Percentiles rank a stretch among this genome's conserved stretches.
Evolutionary conservation across 768 basidiomycete genomes (phyloP).

Genomic region (Psilocybe cubensis): DNA sequence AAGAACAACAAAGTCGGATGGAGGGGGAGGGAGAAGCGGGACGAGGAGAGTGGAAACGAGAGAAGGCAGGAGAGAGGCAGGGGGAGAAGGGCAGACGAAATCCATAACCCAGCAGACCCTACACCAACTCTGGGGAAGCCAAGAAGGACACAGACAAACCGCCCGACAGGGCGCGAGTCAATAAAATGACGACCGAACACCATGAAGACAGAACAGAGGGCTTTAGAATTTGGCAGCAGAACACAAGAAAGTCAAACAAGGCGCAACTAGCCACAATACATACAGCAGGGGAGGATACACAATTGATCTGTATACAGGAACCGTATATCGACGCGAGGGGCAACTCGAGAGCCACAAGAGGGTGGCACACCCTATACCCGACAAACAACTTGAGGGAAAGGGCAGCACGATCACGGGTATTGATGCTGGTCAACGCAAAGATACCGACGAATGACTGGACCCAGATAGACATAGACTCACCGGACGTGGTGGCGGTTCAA

Average conservation of each 20-base stretch:
- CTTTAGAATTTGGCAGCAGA: slow-evolving; percentile 17
- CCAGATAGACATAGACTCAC: slow-evolving; percentile 17
- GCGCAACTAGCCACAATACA: slow-evolving; percentile 10
- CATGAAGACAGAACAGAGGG: background rate
- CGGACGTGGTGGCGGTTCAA: slow-evolving; percentile 24
- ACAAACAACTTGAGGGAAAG: background rate
- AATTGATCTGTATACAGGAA: slow-evolving; percentile 15
- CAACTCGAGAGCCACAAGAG: background rate
- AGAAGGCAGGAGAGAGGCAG: background rate
- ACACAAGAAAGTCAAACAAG: slow-evolving; percentile 5
- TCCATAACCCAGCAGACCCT: too few relatives aligned
- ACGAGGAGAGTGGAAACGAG: background rate
- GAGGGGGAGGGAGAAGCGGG: background rate
- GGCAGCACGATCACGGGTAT: slow-evolving; percentile 2
- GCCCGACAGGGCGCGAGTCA: background rate
- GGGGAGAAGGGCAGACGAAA: background rate
- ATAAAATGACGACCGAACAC: background rate
- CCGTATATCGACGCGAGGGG: background rate
- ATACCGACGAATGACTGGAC: slow-evolving; percentile 22
- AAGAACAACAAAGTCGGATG: background rate
- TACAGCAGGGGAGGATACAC: background rate
- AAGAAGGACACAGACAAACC: background rate
- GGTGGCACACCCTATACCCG: slow-evolving; percentile 10
- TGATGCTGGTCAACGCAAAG: slow-evolving; percentile 16
- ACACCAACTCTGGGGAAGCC: background rate